Base-by-base conservation (phyloP, 139 green algal species). In the Chlorella sp. region DNA sequence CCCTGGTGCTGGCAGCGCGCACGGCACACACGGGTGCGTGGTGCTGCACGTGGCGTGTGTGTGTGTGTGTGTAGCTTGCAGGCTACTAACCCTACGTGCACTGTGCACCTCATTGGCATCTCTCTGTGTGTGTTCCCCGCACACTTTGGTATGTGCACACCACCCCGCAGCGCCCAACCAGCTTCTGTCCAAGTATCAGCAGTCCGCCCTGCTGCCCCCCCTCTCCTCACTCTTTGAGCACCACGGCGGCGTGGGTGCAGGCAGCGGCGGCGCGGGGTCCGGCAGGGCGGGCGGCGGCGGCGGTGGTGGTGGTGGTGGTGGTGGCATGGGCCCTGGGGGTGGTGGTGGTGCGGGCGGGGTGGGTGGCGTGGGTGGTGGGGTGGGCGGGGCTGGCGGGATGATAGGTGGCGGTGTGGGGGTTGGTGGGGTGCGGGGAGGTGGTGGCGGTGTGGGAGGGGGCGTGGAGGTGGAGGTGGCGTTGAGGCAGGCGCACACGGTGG, bases 1-100 rank as follows among this genome's bases (percentile, higher is more conserved):
- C 89, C 27, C 85, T 94, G 34, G 70, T 85, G 3, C 36, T 50
- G 5, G 78, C 73, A 0, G 74, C 88, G 3, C 49, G 68, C 17
- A 64, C 22, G 1, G 83, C 83, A 1, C 83, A 89, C 66, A 71
- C 70, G 26, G 65, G 73, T 1, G 83, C 42, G 60, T 26, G 35
- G 69, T 69, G 66, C 82, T 80, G 70, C 66, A 64, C 42, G 31
- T 84, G 68, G 69, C 73, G 27, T 70, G 65, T 50, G 64, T 72
- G 42, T 35, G 68, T 3, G 63, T 10, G 42, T 55, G 17, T 55
- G 42, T 55, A 55, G 42, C 42, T 55, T 17, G 77, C 2, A 72
- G 75, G 31, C 78, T 89, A 55, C 71, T 78, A 14, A 74, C 79
- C 26, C 67, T 88, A 62, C 35, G 68, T 5, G 76, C 83, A 29